Base-by-base conservation (phyloP, 2,329 filamentous ascomycete genomes). In the Neopestalotiopsis sp. region DNA sequence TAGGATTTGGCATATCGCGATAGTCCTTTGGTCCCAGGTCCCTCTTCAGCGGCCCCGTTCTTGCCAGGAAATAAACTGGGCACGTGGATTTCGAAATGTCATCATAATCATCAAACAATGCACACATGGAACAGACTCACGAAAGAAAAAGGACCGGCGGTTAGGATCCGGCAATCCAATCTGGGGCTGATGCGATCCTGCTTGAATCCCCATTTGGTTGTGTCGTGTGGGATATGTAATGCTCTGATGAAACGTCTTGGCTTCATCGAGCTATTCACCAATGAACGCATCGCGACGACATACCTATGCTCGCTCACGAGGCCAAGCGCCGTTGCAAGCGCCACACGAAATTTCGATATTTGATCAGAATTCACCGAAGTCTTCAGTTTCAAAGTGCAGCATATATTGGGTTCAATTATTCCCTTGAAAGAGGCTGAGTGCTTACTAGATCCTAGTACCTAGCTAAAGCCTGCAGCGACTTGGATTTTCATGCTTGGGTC, bases 241-340 rank as follows among this genome's bases (percentile, higher is more conserved):
- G 34, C 13, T 62, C 59, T 20, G 57, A 62, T 62, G 34, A 62
- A 62, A 62, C 59, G 59, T 62, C 32, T 62, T 14, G 59, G 59
- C 59, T 62, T 42, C 30, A 62, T 38, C 42, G 10, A 28, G 30
- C 4, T 38, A 20, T 9, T 57, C 49, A 45, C 63, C 63, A 66
- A 66, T 66, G 49, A 57, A n/a, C 30, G 42, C 24, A 28, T 28
- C 24, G 24, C 24, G 24, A 28, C 24, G 24, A 28, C 24, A 28
- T 28, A 28, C 3, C n/a, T 14, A 56, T 38, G 34, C 32, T 30
- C 17, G 17, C 63, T n/a, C 10, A 34, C 62, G 2, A 66, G 42
- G 45, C 32, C 49, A 66, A 66, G 63, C 63, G 63, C 63, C 49
- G 14, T 20, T 9, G n/a, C 14, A 20, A 52, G 45, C 45, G n/a